These are phyloP conservation scores for Suillus clintonianus DNA, from an alignment of 768 basidiomycete species.

Conservation along the genomic window DNA sequence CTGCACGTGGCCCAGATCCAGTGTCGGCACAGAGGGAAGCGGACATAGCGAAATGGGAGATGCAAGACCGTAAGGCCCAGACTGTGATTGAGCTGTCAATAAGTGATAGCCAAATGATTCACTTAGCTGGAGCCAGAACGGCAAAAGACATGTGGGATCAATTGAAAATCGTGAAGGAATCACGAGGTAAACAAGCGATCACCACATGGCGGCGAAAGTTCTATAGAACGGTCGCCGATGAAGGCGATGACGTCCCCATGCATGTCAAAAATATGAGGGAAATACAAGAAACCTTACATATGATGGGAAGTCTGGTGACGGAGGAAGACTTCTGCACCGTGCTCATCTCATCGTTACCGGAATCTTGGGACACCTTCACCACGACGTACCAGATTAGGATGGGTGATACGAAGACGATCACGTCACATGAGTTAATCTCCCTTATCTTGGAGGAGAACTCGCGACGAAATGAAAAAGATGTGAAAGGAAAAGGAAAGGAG, in stretches of 20 bases:
- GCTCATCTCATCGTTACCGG: too few relatives aligned
- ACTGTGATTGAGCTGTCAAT: background rate
- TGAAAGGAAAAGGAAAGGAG: background rate
- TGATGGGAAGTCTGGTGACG: background rate
- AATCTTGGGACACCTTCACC: too few relatives aligned
- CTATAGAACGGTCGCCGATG: background rate
- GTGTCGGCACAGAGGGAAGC: background rate
- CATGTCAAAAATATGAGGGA: background rate
- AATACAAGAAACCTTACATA: background rate
- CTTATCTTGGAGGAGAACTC: conserved; percentile 1
- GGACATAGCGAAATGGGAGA: background rate
- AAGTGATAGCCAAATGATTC: background rate
- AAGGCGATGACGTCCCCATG: background rate
- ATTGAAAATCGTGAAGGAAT: background rate
- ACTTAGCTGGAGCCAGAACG: background rate
- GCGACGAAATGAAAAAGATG: background rate
- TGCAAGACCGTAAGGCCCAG: background rate
- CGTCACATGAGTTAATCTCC: background rate
- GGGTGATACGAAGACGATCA: background rate
- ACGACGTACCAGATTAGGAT: background rate
- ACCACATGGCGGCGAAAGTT: background rate
- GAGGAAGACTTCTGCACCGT: too few relatives aligned
- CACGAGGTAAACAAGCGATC: background rate
- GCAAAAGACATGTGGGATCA: background rate
- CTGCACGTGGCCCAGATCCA: background rate